Conservation (phyloP, 2,329 filamentous ascomycete species). For the Trichophyton benhamiae region DNA sequence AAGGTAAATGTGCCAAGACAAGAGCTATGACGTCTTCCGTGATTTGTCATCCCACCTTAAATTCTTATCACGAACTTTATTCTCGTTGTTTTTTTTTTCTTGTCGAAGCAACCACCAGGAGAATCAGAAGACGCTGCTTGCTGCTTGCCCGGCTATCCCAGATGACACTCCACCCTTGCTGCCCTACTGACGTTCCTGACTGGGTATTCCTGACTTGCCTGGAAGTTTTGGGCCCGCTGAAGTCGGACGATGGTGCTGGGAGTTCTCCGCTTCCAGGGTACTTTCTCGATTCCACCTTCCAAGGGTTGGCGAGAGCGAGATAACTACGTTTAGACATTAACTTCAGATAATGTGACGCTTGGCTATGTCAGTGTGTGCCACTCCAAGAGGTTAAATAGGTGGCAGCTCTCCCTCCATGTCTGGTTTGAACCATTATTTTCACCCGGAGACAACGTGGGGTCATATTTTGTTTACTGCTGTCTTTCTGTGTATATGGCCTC, state of each 20-base stretch:
- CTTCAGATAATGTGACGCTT: background rate
- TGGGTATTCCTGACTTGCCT: background rate
- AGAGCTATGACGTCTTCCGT: background rate
- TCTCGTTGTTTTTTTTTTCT: background rate
- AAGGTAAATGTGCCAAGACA: background rate
- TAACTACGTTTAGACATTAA: background rate
- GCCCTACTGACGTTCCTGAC: too few relatives aligned
- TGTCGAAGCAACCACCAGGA: background rate
- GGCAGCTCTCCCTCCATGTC: background rate
- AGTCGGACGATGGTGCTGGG: background rate
- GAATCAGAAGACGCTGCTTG: background rate
- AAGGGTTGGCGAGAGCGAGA: background rate
- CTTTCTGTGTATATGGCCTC: background rate
- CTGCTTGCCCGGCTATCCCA: background rate
- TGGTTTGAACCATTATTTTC: background rate
- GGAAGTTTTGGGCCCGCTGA: background rate
- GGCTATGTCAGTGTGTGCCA: background rate
- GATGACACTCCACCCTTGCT: background rate
- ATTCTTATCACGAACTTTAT: background rate
- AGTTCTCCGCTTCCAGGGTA: background rate
- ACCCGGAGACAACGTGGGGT: background rate
- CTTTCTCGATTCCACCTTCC: background rate
- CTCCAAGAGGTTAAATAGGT: background rate
- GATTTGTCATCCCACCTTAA: constrained; percentile 1
- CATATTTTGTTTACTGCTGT: background rate